Evolutionary conservation across 1,139 yeast genomes (phyloP), one percentile per base, ranked within the genome.

Genomic region (Suhomyces wounanorum): DNA sequence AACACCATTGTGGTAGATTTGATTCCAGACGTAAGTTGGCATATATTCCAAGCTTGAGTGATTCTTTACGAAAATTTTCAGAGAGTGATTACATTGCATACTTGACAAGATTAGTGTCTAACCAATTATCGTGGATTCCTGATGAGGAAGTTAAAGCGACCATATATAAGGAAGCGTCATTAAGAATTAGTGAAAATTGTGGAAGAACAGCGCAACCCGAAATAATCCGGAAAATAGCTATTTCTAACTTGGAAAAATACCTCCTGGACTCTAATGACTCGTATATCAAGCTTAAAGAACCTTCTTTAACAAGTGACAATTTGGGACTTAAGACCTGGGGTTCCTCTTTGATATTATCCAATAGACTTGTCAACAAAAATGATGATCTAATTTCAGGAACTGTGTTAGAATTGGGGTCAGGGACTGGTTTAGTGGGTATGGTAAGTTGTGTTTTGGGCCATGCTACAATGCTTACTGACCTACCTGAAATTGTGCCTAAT

Each of bases 251-350:
- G 43, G 57, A 57, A 1, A 54, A 53, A 6, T 55, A 55, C 18
- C 44, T 55, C 16, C 26, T 50, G 1, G 51, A 50, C 10, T 43
- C 45, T 3, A 48, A 48, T n/a, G 56, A 56, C 1, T 43, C 43
- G 3, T 62, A 59, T 17, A 77, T 89, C 0, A 58, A 64, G 25
- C 67, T 94, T 33, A 78, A 79, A 52, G 99, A 94, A 64, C 98
- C 98, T 0, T 84, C 96, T 0, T 70, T 94, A 54, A 89, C 97
- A 0, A 82, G 83, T 45, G 99, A 94, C 65, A 88, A 87, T 55
- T 70, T 94, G 31, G 99, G 99, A 0, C 77, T 90, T 64, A 91
- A 92, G 58, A 94, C 99, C 0, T 94, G 99, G 99, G 99, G 98
- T 0, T 87, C 97, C 0, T 84, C 97, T 0, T 70, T 89, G 31